Conservation (phyloP, 73 alveolate species). For the Paramecium sexaurelia region DNA sequence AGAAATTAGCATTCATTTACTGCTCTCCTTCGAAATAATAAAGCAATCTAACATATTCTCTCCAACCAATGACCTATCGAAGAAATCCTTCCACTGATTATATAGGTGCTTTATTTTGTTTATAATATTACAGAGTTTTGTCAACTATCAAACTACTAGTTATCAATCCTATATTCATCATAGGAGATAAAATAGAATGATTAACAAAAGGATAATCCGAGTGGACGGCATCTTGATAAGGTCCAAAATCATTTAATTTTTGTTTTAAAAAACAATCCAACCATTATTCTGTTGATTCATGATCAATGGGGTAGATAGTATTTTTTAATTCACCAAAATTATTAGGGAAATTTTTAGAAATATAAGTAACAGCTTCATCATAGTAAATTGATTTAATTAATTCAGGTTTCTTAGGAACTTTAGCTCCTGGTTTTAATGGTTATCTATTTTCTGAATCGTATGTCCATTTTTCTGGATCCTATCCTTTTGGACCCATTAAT, state of each 20-base stretch:
- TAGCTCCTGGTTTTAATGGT: background rate
- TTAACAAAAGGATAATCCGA: background rate
- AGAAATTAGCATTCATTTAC: conserved; percentile 18
- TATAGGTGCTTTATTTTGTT: background rate
- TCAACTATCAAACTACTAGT: background rate
- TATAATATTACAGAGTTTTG: background rate
- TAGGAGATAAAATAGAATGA: conserved; percentile 19
- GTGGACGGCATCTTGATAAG: background rate
- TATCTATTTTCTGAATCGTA: background rate
- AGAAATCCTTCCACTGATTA: conserved; percentile 15
- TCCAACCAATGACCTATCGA: background rate
- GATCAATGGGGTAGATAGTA: conserved; percentile 13
- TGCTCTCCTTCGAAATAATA: background rate
- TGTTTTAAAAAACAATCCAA: background rate
- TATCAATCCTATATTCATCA: conserved; percentile 4
- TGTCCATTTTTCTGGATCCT: conserved; percentile 10
- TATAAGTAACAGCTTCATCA: background rate
- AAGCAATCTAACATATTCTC: conserved; percentile 16
- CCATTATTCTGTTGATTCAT: background rate
- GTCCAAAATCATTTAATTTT: background rate
- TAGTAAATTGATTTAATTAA: background rate
- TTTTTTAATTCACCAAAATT: background rate
- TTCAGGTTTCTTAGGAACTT: background rate
- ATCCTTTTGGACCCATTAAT: background rate
- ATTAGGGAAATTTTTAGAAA: background rate